Evolutionary conservation across 495 filamentous ascomycete species (phyloP).

Genomic region (Aspergillus affinis): DNA sequence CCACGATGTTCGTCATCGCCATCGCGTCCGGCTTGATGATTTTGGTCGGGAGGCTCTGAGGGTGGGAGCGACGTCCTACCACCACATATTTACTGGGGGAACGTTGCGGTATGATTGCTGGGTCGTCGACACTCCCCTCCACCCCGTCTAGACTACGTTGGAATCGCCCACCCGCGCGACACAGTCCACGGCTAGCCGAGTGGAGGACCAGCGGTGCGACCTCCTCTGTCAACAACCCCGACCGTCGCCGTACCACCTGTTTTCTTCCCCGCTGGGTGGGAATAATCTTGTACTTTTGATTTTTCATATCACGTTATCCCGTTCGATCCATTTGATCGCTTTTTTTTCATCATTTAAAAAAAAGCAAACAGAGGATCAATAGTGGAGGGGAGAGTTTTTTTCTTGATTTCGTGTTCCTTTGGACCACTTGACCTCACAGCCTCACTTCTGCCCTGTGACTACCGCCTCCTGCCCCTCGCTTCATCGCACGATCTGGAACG

Average conservation of each 20-base stretch:
- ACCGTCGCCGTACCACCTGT: slow-evolving; percentile 1
- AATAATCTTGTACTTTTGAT: slow-evolving; percentile 27
- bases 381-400: slow-evolving; percentile 11
- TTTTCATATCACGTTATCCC: slow-evolving; percentile 21
- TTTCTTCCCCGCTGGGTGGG: neutral
- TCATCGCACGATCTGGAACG: slow-evolving; percentile 9
- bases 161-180: slow-evolving; percentile 17
- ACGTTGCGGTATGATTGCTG: slow-evolving; percentile 10
- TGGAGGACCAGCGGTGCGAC: slow-evolving; percentile 15
- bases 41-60: slow-evolving; percentile 4
- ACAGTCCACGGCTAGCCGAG: slow-evolving; percentile 21
- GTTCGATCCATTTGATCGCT: neutral
- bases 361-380: slow-evolving; percentile 9
- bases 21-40: neutral
- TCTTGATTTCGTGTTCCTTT: slow-evolving; percentile 17
- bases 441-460: slow-evolving; percentile 26
- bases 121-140: slow-evolving; percentile 11
- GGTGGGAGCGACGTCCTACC: neutral
- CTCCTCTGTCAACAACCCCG: slow-evolving; percentile 13
- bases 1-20: slow-evolving; percentile 2
- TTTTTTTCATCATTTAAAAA: slow-evolving; percentile 1
- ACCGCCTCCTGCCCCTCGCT: slow-evolving; percentile 21
- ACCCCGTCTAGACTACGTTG: slow-evolving; percentile 20
- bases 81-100: slow-evolving; percentile 2
- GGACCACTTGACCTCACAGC: slow-evolving; percentile 24